Percentiles rank a stretch among this genome's conserved stretches.
Evolutionary conservation across 805 yeast species (phyloP).

Genomic region (Starmerella cellae): DNA sequence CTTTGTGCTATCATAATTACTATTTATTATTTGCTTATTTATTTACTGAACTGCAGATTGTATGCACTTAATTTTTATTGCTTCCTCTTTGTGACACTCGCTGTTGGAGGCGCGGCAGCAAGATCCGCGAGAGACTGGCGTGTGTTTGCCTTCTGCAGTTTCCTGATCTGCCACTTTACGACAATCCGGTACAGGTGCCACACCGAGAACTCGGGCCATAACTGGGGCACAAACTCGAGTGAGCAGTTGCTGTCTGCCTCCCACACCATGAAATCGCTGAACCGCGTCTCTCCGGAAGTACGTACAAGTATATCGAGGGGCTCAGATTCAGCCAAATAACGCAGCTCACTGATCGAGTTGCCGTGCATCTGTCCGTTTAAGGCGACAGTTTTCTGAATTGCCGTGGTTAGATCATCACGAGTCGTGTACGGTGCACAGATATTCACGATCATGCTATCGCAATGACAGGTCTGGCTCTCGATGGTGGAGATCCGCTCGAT

Average conservation of each 20-base stretch:
- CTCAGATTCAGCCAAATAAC: slow-evolving; percentile 61
- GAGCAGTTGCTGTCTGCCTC: slow-evolving; percentile 48
- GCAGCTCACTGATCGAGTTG: slow-evolving; percentile 33
- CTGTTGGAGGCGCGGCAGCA: slow-evolving; percentile 18
- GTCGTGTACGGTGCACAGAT: slow-evolving; percentile 89
- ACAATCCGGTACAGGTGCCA: slow-evolving; percentile 59
- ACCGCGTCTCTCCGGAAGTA: slow-evolving; percentile 73
- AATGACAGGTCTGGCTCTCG: slow-evolving; percentile 47
- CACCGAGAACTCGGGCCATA: slow-evolving; percentile 87
- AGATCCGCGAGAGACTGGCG: slow-evolving; percentile 3
- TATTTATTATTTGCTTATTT: too few species aligned
- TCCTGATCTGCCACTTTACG: slow-evolving; percentile 47
- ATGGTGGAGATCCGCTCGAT: slow-evolving; percentile 46
- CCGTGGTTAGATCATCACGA: slow-evolving; percentile 67
- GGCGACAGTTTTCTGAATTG: slow-evolving; percentile 30
- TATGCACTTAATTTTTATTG: not conserved
- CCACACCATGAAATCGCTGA: slow-evolving; percentile 89
- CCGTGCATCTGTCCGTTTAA: not conserved
- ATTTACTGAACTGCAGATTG: too few species aligned
- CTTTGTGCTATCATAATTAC: too few species aligned
- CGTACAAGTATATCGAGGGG: slow-evolving; percentile 76
- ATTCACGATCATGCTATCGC: slow-evolving; percentile 30
- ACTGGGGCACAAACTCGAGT: slow-evolving; percentile 57
- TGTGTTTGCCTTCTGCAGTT: not conserved
- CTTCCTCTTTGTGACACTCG: slow-evolving; percentile 15